phyloP scores from a whole-genome alignment of 116 monocot genomes.

The Iris pallida region DNA sequence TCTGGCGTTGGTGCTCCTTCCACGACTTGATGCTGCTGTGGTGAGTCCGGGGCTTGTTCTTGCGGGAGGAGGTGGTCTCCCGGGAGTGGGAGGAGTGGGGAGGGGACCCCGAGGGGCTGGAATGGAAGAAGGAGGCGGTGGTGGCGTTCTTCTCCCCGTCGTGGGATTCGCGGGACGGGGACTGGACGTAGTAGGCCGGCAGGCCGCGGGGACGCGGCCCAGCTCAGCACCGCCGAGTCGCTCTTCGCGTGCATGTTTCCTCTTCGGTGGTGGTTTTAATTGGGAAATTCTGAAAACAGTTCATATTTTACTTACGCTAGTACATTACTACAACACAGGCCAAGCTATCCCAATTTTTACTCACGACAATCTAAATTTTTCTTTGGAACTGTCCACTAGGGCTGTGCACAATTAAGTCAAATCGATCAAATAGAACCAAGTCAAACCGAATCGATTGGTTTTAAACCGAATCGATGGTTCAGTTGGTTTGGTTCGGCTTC shows the following conservation, averaged over 20 bases:
- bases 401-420: no score
- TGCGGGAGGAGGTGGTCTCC: slow-evolving; percentile 44
- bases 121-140: slow-evolving; percentile 41
- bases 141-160: slow-evolving; percentile 55
- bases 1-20: slow-evolving; percentile 47
- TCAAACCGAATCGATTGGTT: no score
- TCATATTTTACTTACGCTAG: no score
- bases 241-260: slow-evolving; percentile 66
- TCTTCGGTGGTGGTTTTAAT: no score
- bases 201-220: slow-evolving; percentile 52
- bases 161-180: slow-evolving; percentile 61
- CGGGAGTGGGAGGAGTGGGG: slow-evolving; percentile 52
- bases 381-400: no score
- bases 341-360: no score
- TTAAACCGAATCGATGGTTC: no score
- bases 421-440: no score
- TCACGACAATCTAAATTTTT: no score
- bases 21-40: slow-evolving; percentile 15
- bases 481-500: no score
- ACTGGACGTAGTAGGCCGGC: slow-evolving; percentile 62
- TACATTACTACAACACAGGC: no score
- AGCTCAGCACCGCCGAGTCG: slow-evolving; percentile 70
- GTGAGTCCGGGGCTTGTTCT: neutral
- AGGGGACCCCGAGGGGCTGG: slow-evolving; percentile 52
- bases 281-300: no score